Percentiles rank a stretch among this genome's conserved stretches.
Evolutionary conservation across 306 rosid genomes (phyloP).

Genomic region (Morella rubra): DNA sequence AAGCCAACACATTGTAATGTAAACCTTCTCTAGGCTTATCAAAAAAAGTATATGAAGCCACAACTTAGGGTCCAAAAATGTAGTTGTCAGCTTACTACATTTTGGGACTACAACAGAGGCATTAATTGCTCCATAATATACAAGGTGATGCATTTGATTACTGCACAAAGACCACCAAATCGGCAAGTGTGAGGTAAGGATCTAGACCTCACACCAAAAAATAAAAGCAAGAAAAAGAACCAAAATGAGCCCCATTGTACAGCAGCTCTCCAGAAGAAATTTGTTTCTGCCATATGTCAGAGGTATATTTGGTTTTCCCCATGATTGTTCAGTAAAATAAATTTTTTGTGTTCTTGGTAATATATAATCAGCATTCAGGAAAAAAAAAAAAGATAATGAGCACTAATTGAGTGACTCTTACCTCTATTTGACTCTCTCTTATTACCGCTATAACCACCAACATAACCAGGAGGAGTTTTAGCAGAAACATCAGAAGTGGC

Average conservation of each 20-base stretch:
- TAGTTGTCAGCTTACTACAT: not conserved
- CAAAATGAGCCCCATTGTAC: not conserved
- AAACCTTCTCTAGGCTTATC: not conserved
- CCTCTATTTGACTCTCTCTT: constrained; percentile 98
- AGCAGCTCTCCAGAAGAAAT: not conserved
- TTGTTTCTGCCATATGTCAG: not conserved
- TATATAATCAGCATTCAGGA: constrained; percentile 19
- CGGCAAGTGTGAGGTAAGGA: not conserved
- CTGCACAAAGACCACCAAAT: not conserved
- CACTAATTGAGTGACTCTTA: constrained; percentile 37
- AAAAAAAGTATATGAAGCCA: not conserved
- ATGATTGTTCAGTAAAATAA: not conserved
- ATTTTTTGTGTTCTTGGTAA: not conserved
- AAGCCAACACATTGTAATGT: not conserved
- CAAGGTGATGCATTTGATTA: not conserved
- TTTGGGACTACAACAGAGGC: not conserved
- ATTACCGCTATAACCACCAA: constrained; percentile 93
- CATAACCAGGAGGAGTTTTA: constrained; percentile 79
- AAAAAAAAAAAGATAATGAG: constrained; percentile 3
- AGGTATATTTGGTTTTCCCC: not conserved
- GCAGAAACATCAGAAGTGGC: constrained; percentile 76
- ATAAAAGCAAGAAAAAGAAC: too few relatives aligned
- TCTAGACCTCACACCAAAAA: not conserved
- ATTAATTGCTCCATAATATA: not conserved
- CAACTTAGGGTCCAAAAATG: not conserved